A percentile compares a stretch with the other conserved stretches of the same genome.
phyloP scores from a whole-genome alignment of 768 basidiomycete genomes.

The Mycena leptocephala region DNA sequence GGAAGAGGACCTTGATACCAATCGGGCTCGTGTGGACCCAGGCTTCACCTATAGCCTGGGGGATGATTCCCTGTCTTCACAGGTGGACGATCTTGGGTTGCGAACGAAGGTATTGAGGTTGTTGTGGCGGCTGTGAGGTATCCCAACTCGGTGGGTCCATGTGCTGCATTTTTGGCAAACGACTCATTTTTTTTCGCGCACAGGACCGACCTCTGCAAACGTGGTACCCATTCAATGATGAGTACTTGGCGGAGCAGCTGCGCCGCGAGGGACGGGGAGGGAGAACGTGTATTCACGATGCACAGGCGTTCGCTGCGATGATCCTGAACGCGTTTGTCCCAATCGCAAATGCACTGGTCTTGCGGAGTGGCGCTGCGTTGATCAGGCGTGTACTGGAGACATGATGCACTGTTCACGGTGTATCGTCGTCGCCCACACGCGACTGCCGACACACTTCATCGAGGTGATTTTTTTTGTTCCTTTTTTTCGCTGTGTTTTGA shows the following conservation, averaged over 20 bases:
- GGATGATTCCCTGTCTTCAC: too few relatives aligned
- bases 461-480: slow-evolving; percentile 7
- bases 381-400: background rate
- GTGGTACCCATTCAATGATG: background rate
- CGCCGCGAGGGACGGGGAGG: background rate
- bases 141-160: too few relatives aligned
- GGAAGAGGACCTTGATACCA: too few relatives aligned
- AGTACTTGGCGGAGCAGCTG: background rate
- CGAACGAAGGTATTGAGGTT: too few relatives aligned
- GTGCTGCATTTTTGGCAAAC: too few relatives aligned
- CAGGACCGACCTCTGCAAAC: background rate
- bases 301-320: background rate
- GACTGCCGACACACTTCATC: background rate
- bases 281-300: background rate
- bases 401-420: background rate
- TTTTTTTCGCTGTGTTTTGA: background rate
- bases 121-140: too few relatives aligned
- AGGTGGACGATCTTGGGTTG: too few relatives aligned
- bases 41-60: too few relatives aligned
- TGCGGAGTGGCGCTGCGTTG: background rate
- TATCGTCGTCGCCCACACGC: background rate
- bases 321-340: background rate
- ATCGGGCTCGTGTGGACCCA: too few relatives aligned
- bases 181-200: too few relatives aligned
- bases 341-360: background rate